Percentiles rank a stretch among this genome's conserved stretches.
Evolutionary conservation across 2,329 filamentous ascomycete species (phyloP).

Genomic region (Aureobasidium sp.): DNA sequence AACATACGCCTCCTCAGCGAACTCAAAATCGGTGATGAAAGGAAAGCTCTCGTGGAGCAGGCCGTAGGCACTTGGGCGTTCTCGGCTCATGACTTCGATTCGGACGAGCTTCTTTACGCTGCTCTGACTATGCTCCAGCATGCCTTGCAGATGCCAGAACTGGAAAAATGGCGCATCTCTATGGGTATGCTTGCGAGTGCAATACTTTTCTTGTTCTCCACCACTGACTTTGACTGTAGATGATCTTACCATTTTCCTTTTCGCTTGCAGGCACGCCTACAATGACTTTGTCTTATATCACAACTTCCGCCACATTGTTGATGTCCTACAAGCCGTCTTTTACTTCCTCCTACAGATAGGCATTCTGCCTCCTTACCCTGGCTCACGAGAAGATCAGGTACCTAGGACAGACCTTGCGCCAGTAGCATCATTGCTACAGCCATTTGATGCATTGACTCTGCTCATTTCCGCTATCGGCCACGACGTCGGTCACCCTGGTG

Average conservation of each 20-base stretch:
- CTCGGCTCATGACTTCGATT: constrained; percentile 77
- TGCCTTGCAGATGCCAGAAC: constrained; percentile 69
- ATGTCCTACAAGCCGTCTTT: constrained; percentile 88
- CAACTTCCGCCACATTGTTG: constrained; percentile 95
- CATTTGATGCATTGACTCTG: constrained; percentile 81
- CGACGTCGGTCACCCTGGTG: constrained; percentile 92
- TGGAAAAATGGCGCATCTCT: constrained; percentile 72
- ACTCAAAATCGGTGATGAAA: constrained; percentile 58
- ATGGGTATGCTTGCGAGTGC: constrained; percentile 48
- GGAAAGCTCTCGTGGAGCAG: constrained; percentile 56
- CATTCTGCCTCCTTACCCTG: constrained; percentile 59
- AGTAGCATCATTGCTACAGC: constrained; percentile 67
- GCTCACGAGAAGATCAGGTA: constrained; percentile 13
- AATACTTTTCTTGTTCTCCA: constrained; percentile 13
- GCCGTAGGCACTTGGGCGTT: constrained; percentile 78
- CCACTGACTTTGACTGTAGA: constrained; percentile 41
- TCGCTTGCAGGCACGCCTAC: constrained; percentile 88
- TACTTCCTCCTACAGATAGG: constrained; percentile 77
- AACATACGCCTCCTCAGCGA: constrained; percentile 36
- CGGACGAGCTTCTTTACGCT: constrained; percentile 82
- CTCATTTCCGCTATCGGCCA: constrained; percentile 96
- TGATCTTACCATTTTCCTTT: constrained; percentile 74
- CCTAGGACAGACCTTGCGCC: background rate
- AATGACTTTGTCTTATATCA: constrained; percentile 95
- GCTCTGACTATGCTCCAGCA: constrained; percentile 87